Base-by-base conservation (phyloP, 176 grass and related monocot genomes). In the Bromus sterilis region DNA sequence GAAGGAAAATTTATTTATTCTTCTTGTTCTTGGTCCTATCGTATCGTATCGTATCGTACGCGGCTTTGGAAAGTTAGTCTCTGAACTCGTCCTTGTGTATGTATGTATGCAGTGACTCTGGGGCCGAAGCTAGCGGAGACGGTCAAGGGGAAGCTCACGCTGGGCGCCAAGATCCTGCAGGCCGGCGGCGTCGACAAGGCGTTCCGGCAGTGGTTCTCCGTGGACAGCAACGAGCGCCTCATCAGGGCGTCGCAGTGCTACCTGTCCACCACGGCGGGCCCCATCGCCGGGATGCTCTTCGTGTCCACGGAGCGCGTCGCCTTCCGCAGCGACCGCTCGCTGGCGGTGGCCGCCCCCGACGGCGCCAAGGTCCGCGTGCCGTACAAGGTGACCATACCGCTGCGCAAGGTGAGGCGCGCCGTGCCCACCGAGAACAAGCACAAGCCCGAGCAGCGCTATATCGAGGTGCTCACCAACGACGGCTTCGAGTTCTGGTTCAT, bases 401-500 rank as follows among this genome's bases (percentile, higher is more conserved):
- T 92, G 74, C 75, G 86, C 32, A 94, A 71, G 89, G 83, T 94
- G 31, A 86, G 58, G 76, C 32, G 23, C n/a, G 84, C 78, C 57
- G 67, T 16, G 9, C 78, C 86, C 25, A 94, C 89, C 49, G 85
- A 97, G 87, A 94, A 94, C 87, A 84, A 69, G 85, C 78, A 91
- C 89, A 86, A 80, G 84, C 91, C 94, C 6, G 91, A 91, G 23
- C 91, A 97, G 85, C 90, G 86, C 37, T 97, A 97, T 81, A 41
- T 92, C 53, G 82, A 88, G 18, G 84, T 97, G 68, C n/a, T 86
- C 55, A 97, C 94, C 25, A 84, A 86, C 86, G 94, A 97, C 86
- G 89, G 86, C 13, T 97, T 94, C 60, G 94, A 97, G 86, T 97
- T 97, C 83, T 97, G 94, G 94, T 97, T 97, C 80, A 85, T 97